Evolutionary conservation across 2,329 filamentous ascomycete species (phyloP), one percentile per base, ranked within the genome.

Genomic region (Leptographium lundbergii): DNA sequence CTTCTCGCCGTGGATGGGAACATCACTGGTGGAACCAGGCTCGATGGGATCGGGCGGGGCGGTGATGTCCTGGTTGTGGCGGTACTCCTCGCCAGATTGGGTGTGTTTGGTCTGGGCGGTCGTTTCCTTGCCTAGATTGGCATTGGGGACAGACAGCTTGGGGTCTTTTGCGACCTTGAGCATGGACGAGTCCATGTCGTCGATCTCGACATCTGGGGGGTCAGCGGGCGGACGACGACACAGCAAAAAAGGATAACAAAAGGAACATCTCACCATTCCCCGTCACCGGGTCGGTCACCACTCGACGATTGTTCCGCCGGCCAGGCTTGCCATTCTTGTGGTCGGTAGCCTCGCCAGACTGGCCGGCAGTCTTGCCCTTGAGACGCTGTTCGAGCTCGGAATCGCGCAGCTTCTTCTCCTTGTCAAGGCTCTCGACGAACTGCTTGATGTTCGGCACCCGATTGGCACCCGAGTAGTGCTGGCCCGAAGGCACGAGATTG

Each of bases 1-100:
- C 79, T 94, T 96, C 69, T 97, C 92, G 67, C 91, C 92, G 68
- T 91, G 88, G 60, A 97, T 95, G 3, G 94, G 94, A 1, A 97
- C 91, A 71, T 97, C 94, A 29, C 89, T 91, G 0, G 92, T 97
- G 39, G 86, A 84, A 27, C 90, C 89, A 60, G 86, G 80, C 19
- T 86, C 85, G 24, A 96, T 77, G 0, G 92, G 92, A 64, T 95
- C 91, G 1, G 92, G 92, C 2, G 92, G 92, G 0, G 92, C 89
- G 0, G 90, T 95, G 60, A 95, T 78, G 72, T 97, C 92, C 72
- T 96, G 92, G 11, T 85, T 88, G 60, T 87, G 69, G 63, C 87
- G 88, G 71, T 97, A 96, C 63, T 95, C 88, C 61, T 86, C 80
- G 32, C 86, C 82, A 0, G 85, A 84, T 69, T 95, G 89, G 0